A percentile compares a stretch with the other conserved stretches of the same genome.
Evolutionary conservation across 441 rosid species (phyloP).

Genomic region (Adansonia rubrostipa): DNA sequence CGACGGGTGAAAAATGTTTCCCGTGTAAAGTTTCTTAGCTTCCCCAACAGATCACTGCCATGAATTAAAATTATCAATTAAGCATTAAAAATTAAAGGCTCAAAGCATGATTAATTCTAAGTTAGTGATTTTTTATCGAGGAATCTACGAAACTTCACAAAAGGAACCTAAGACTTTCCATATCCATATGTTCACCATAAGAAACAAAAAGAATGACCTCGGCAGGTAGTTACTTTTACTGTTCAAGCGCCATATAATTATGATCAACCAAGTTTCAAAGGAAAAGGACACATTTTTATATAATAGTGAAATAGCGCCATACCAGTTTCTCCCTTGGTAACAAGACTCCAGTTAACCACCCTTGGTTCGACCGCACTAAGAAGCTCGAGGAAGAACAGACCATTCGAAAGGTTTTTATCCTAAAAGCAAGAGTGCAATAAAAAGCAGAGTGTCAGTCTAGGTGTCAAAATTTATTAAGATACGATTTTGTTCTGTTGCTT

Average conservation of each 20-base stretch:
- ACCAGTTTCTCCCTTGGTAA: constrained; percentile 87
- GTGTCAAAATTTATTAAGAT: background rate
- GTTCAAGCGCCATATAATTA: background rate
- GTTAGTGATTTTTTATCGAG: background rate
- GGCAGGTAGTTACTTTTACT: background rate
- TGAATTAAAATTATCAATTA: background rate
- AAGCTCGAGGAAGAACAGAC: constrained; percentile 91
- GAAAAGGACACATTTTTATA: background rate
- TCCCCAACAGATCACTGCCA: background rate
- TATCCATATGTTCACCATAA: background rate
- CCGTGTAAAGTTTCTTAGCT: background rate
- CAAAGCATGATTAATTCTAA: background rate
- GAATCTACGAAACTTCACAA: background rate
- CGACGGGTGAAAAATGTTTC: background rate
- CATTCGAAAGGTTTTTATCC: constrained; percentile 86
- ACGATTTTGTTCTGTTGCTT: constrained; percentile 27
- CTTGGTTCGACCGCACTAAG: constrained; percentile 88
- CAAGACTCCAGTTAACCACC: constrained; percentile 94
- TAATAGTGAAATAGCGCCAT: constrained; percentile 6
- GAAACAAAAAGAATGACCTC: constrained; percentile 18
- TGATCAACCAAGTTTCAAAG: background rate
- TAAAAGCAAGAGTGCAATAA: constrained; percentile 34
- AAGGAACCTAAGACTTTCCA: background rate
- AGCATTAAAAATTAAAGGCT: background rate
- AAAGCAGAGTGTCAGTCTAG: constrained; percentile 10